These are phyloP conservation scores for Fusarium sp. DNA, from an alignment of 2,329 filamentous ascomycete species.

Conservation along the genomic window DNA sequence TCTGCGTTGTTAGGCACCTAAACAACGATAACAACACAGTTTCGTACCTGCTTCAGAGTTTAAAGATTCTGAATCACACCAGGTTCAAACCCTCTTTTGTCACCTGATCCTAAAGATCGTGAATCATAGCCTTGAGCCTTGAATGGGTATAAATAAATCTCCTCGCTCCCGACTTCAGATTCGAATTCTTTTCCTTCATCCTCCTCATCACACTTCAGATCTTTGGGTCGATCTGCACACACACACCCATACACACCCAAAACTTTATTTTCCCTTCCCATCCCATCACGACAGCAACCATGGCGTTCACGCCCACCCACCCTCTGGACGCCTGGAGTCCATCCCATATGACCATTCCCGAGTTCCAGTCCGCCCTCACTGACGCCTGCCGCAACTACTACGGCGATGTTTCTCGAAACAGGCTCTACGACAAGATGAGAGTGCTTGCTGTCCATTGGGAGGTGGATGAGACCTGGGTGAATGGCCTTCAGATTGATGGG, in stretches of 20 bases:
- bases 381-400: background rate
- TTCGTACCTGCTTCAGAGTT: background rate
- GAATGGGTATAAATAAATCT: background rate
- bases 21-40: background rate
- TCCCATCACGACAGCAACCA: background rate
- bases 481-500: background rate
- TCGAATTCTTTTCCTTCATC: background rate
- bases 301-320: background rate
- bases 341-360: background rate
- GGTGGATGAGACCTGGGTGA: background rate
- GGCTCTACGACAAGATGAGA: background rate
- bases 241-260: background rate
- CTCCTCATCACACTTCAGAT: background rate
- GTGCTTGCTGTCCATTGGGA: background rate
- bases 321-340: background rate
- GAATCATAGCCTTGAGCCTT: background rate
- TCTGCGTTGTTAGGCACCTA: too few species aligned
- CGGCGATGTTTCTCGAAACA: background rate
- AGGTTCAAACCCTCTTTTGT: background rate
- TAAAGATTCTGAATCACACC: background rate
- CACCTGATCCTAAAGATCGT: background rate
- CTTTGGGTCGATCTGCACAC: background rate
- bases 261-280: background rate
- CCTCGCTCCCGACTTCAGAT: background rate
- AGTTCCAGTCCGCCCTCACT: background rate